Evolutionary conservation across 2,329 filamentous ascomycete species (phyloP).

Genomic region (Spiromastix sp.): DNA sequence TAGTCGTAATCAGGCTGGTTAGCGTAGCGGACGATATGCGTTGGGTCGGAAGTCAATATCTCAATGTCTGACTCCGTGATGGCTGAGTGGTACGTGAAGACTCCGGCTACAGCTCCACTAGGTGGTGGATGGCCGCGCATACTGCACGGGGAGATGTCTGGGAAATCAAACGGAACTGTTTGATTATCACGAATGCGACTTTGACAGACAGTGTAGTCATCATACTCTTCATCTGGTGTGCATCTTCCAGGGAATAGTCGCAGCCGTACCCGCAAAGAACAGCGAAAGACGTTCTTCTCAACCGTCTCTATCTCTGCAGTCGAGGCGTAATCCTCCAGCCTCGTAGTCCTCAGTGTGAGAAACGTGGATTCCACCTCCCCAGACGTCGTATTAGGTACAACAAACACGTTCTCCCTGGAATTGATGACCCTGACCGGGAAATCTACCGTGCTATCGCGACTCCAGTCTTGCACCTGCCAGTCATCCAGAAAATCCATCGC

Average conservation of each 20-base stretch:
- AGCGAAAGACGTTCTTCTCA: constrained; percentile 35
- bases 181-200: neutral
- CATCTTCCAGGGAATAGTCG: constrained; percentile 31
- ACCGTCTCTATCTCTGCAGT: constrained; percentile 39
- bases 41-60: constrained; percentile 40
- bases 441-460: constrained; percentile 26
- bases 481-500: constrained; percentile 16
- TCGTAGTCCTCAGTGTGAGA: constrained; percentile 38
- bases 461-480: constrained; percentile 37
- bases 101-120: constrained; percentile 39
- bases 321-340: constrained; percentile 34
- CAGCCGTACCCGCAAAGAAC: constrained; percentile 38
- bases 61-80: constrained; percentile 44
- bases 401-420: constrained; percentile 37
- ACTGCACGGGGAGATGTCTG: constrained; percentile 5
- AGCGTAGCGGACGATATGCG: constrained; percentile 31
- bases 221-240: constrained; percentile 4
- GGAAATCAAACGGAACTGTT: neutral
- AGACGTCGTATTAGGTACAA: constrained; percentile 21
- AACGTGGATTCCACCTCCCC: constrained; percentile 24
- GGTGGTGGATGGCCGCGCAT: constrained; percentile 20
- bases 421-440: constrained; percentile 36
- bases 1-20: constrained; percentile 35
- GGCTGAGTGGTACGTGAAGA: constrained; percentile 40
- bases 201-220: neutral